Conservation (phyloP, 306 rosid genomes). For the Ammopiptanthus mongolicus region DNA sequence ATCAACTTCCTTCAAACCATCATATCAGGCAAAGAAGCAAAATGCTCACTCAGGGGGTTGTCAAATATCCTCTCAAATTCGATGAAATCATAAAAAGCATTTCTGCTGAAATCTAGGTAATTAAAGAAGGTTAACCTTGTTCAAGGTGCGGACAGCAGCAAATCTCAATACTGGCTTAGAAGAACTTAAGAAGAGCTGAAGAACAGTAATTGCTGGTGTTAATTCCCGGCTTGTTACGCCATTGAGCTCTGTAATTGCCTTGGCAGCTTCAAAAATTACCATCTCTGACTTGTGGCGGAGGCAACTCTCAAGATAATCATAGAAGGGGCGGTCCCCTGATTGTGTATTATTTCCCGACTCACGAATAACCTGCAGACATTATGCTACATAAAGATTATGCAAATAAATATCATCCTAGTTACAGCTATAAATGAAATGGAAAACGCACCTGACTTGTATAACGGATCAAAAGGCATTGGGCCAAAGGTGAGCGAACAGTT, state of each 20-base stretch:
- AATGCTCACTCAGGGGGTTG: neutral
- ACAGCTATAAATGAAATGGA: constrained; percentile 3
- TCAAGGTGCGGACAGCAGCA: constrained; percentile 98
- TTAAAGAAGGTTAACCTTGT: constrained; percentile 52
- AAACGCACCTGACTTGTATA: constrained; percentile 87
- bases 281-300: constrained; percentile 97
- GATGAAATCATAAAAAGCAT: neutral
- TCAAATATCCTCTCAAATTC: neutral
- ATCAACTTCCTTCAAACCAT: constrained; percentile 11
- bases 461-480: constrained; percentile 93
- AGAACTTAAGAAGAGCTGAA: constrained; percentile 94
- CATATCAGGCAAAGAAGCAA: constrained; percentile 9
- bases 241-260: constrained; percentile 89
- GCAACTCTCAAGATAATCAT: constrained; percentile 95
- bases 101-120: constrained; percentile 7
- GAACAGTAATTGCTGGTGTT: constrained; percentile 97
- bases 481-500: constrained; percentile 94
- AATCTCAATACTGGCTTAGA: constrained; percentile 97
- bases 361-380: constrained; percentile 66
- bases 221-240: constrained; percentile 89
- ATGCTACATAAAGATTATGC: constrained; percentile 10
- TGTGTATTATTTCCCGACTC: constrained; percentile 72
- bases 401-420: neutral
- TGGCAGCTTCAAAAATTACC: constrained; percentile 99
- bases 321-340: constrained; percentile 92